Evolutionary conservation across 176 grass and related monocot genomes (phyloP).

Genomic region (Leersia perrieri): DNA sequence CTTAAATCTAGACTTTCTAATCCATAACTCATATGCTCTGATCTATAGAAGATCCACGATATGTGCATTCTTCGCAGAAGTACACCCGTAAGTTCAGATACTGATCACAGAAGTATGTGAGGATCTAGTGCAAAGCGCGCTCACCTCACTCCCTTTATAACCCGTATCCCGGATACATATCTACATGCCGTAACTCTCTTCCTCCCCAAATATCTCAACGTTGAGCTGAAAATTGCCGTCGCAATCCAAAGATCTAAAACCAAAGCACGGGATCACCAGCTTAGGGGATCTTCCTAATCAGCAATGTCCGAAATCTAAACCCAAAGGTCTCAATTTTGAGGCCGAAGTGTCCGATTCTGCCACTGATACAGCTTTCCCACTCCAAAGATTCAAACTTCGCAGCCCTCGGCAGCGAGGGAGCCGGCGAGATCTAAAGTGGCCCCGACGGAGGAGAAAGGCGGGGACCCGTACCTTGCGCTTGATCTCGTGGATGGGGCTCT

Average conservation of each 20-base stretch:
- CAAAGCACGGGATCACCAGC: not conserved
- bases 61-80: not conserved
- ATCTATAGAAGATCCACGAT: not conserved
- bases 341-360: not conserved
- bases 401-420: not conserved
- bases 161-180: not conserved
- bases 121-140: constrained; percentile 13
- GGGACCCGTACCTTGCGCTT: constrained; percentile 74
- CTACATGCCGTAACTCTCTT: not conserved
- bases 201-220: not conserved
- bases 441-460: not conserved
- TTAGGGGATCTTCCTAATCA: constrained; percentile 9
- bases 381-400: constrained; percentile 27
- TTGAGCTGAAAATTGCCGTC: not conserved
- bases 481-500: constrained; percentile 75
- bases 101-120: not conserved
- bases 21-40: not conserved
- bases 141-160: not conserved
- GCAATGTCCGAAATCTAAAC: constrained; percentile 14
- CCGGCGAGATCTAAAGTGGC: constrained; percentile 32
- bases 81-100: not conserved
- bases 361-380: not conserved
- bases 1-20: constrained; percentile 15
- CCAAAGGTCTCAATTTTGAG: constrained; percentile 5
- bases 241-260: constrained; percentile 23